Percentiles rank a stretch among this genome's conserved stretches.
These are phyloP conservation scores for Parietaria judaica DNA, from an alignment of 306 rosid species.

Conservation along the genomic window DNA sequence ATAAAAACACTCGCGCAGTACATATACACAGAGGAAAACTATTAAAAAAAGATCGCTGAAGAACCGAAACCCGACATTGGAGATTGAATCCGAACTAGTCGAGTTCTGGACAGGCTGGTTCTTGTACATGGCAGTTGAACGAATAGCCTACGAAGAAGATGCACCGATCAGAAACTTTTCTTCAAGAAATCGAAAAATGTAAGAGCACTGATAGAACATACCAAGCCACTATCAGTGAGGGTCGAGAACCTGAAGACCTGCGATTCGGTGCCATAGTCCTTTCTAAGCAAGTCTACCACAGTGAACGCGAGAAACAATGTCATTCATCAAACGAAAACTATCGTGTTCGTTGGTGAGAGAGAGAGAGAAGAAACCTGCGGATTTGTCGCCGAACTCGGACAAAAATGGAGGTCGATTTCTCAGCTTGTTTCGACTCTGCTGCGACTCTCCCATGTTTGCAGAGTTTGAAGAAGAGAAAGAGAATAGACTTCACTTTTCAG, in stretches of 20 bases:
- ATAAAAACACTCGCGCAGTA: no score
- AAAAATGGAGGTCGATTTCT: not conserved
- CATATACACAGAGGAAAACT: no score
- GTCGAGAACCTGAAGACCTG: not conserved
- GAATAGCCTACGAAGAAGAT: no score
- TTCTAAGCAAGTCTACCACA: conserved; percentile 2
- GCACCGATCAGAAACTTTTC: not conserved
- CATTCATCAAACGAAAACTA: not conserved
- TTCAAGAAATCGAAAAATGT: not conserved
- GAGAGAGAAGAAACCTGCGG: not conserved
- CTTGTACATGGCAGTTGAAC: no score
- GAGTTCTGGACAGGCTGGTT: no score
- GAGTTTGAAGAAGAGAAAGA: no score
- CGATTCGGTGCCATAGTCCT: not conserved
- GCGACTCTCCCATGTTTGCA: not conserved
- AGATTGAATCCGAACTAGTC: no score
- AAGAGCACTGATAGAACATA: not conserved
- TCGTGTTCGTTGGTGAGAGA: no score
- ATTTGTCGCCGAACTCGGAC: not conserved
- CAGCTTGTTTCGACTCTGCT: not conserved
- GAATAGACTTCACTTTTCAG: no score
- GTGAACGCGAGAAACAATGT: not conserved
- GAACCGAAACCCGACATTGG: no score
- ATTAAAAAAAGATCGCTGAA: no score
- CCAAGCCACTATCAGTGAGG: not conserved